Percentiles rank a stretch among this genome's conserved stretches.
Conservation (phyloP, 345 rosid genomes). For the Gossypium ekmanianum region DNA sequence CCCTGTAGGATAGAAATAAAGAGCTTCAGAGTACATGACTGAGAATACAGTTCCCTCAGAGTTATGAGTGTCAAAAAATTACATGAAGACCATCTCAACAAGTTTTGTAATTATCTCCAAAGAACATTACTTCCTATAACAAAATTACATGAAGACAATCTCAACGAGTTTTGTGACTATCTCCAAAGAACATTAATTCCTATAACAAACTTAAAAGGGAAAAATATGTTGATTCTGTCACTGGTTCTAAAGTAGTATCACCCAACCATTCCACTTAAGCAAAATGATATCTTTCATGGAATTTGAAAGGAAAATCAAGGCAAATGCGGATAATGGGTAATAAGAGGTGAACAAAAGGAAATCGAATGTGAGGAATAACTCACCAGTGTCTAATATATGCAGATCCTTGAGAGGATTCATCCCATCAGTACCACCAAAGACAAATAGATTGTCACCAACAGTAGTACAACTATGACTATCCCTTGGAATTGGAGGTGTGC, state of each 20-base stretch:
- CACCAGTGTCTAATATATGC: slow-evolving; percentile 80
- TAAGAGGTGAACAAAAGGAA: slow-evolving; percentile 12
- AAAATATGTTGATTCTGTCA: not conserved
- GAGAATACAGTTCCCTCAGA: not conserved
- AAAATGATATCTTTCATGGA: not conserved
- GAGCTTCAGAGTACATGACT: not conserved
- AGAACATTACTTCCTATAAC: not conserved
- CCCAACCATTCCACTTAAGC: not conserved
- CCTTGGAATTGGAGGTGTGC: slow-evolving; percentile 76
- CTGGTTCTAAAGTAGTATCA: not conserved
- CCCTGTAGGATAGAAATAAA: not conserved
- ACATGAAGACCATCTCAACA: not conserved
- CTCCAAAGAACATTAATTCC: not conserved
- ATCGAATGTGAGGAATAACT: slow-evolving; percentile 26
- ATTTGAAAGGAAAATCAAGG: not conserved
- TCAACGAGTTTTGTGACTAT: not conserved
- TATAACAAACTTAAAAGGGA: not conserved
- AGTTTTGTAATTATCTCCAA: not conserved
- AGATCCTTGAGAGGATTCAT: slow-evolving; percentile 74
- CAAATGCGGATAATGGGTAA: not conserved
- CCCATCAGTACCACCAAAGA: slow-evolving; percentile 99
- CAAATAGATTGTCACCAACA: slow-evolving; percentile 66
- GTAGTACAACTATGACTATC: slow-evolving; percentile 94
- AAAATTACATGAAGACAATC: not conserved
- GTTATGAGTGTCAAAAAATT: not conserved